These are phyloP conservation scores for Russula brevipes DNA, from an alignment of 768 basidiomycete genomes.

Conservation along the genomic window DNA sequence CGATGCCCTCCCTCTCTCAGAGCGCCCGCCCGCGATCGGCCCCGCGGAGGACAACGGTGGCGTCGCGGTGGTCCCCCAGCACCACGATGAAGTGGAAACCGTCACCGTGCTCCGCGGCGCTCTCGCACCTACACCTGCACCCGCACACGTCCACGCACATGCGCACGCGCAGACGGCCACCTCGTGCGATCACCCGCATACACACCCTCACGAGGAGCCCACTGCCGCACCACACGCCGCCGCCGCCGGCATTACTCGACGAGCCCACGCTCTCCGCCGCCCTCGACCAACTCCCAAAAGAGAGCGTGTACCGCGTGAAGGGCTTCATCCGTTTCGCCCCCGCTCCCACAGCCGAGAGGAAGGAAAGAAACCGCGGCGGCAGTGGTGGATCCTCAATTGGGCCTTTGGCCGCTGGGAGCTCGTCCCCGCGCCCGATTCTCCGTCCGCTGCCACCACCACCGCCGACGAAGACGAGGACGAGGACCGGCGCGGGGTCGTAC, in stretches of 20 bases:
- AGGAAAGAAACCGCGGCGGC: neutral
- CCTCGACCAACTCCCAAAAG: constrained; percentile 54
- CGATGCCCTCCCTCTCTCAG: constrained; percentile 22
- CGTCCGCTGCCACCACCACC: neutral
- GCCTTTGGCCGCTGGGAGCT: constrained; percentile 85
- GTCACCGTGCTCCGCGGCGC: constrained; percentile 52
- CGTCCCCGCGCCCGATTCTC: constrained; percentile 33
- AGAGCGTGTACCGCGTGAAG: constrained; percentile 77
- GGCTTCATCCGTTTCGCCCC: constrained; percentile 61
- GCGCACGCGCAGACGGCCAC: neutral
- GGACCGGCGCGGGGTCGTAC: constrained; percentile 37
- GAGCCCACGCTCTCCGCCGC: constrained; percentile 41
- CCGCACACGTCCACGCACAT: constrained; percentile 23
- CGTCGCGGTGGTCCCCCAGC: constrained; percentile 28
- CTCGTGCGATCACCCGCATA: neutral
- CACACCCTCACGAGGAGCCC: neutral
- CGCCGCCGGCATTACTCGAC: constrained; percentile 29
- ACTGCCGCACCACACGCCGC: neutral
- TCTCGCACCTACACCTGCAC: constrained; percentile 25
- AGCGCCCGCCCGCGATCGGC: neutral
- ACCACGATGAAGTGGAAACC: constrained; percentile 86
- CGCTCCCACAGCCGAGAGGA: neutral
- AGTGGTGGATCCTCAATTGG: constrained; percentile 74
- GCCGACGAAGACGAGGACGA: constrained; percentile 18
- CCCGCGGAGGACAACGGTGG: neutral